A percentile compares a stretch with the other conserved stretches of the same genome.
These are phyloP conservation scores for Rhypophila decipiens DNA, from an alignment of 495 filamentous ascomycete genomes.

Conservation along the genomic window DNA sequence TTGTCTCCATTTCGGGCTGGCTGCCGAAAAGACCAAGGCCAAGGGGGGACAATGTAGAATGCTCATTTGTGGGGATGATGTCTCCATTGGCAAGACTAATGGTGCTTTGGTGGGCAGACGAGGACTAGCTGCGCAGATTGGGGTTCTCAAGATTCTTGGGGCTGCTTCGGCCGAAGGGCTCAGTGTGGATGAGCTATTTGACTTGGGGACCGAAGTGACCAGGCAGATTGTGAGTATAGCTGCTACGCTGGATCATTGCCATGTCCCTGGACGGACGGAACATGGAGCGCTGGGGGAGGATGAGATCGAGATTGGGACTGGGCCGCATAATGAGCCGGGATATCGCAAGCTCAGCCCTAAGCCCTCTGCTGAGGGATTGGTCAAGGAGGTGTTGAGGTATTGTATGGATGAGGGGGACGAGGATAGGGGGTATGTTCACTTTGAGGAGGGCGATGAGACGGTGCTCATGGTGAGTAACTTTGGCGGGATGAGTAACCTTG, in stretches of 20 bases:
- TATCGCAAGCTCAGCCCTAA: slow-evolving; percentile 50
- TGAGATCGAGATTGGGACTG: slow-evolving; percentile 52
- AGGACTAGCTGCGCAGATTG: slow-evolving; percentile 50
- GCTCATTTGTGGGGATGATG: slow-evolving; percentile 56
- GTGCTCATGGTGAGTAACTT: slow-evolving; percentile 57
- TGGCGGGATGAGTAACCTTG: slow-evolving; percentile 55
- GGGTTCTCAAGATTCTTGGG: slow-evolving; percentile 34
- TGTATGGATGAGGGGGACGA: slow-evolving; percentile 50
- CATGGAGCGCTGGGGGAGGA: slow-evolving; percentile 42
- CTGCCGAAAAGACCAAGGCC: slow-evolving; percentile 54
- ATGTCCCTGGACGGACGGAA: slow-evolving; percentile 54
- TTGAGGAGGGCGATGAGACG: slow-evolving; percentile 47
- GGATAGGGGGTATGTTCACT: slow-evolving; percentile 53
- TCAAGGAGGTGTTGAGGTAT: slow-evolving; percentile 47
- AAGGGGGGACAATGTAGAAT: slow-evolving; percentile 47
- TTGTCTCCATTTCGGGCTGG: slow-evolving; percentile 58
- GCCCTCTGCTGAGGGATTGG: slow-evolving; percentile 46
- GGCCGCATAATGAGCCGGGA: slow-evolving; percentile 58
- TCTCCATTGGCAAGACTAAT: slow-evolving; percentile 50
- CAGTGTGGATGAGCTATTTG: slow-evolving; percentile 48
- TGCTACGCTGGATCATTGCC: slow-evolving; percentile 56
- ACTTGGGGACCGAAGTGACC: slow-evolving; percentile 49
- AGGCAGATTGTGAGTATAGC: slow-evolving; percentile 53
- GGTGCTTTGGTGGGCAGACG: slow-evolving; percentile 50
- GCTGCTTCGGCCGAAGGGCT: slow-evolving; percentile 37